phyloP scores from a whole-genome alignment of 83 land plant genomes.

The Picea engelmannii region DNA sequence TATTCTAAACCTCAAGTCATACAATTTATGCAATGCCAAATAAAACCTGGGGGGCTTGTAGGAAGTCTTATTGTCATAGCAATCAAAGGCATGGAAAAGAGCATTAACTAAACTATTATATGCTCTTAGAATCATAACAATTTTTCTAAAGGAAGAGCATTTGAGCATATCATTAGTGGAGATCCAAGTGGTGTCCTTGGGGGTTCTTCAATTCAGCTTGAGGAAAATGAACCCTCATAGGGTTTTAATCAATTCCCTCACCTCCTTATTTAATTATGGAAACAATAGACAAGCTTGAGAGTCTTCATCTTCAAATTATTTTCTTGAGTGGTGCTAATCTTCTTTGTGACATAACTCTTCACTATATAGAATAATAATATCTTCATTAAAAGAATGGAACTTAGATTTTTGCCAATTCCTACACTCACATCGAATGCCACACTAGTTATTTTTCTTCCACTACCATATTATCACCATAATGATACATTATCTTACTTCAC shows the following conservation, averaged over 20 bases:
- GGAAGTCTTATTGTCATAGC: constrained; percentile 52
- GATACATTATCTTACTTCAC: too few relatives aligned
- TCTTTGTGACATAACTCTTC: constrained; percentile 5
- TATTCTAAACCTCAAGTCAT: too few relatives aligned
- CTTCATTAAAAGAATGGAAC: too few relatives aligned
- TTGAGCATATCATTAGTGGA: constrained; percentile 53
- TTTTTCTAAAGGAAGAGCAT: constrained; percentile 70
- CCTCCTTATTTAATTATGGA: constrained; percentile 64
- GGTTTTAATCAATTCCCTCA: constrained; percentile 48
- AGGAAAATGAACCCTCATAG: constrained; percentile 84
- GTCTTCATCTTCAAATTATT: constrained; percentile 24
- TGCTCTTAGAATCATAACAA: constrained; percentile 63
- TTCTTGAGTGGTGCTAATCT: constrained; percentile 27
- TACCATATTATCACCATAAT: too few relatives aligned
- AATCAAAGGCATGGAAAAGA: constrained; percentile 71
- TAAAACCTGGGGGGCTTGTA: constrained; percentile 44
- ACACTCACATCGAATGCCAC: too few relatives aligned
- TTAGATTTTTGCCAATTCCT: too few relatives aligned
- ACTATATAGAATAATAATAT: too few relatives aligned
- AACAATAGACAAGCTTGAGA: constrained; percentile 43
- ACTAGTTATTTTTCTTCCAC: too few relatives aligned
- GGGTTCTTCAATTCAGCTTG: constrained; percentile 93
- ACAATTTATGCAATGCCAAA: background rate
- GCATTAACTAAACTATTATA: constrained; percentile 77
- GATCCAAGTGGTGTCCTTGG: constrained; percentile 90